phyloP scores from a whole-genome alignment of 1,139 yeast species.

The Geotrichum carabidarum region DNA sequence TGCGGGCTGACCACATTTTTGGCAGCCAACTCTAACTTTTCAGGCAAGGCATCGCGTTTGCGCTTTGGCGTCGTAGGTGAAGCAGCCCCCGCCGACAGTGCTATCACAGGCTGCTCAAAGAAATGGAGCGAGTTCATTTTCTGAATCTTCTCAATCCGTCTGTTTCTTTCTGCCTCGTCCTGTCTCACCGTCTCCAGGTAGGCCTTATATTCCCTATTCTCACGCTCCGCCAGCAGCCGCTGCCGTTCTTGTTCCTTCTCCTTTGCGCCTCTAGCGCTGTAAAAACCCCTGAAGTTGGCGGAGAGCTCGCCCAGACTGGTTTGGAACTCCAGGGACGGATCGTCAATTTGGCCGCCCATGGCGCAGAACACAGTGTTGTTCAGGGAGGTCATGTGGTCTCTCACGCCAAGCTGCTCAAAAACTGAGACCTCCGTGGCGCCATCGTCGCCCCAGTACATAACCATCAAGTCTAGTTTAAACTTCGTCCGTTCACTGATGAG shows the following conservation, averaged over 20 bases:
- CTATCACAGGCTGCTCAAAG: neutral
- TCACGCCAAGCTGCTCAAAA: neutral
- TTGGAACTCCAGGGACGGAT: conserved; percentile 10
- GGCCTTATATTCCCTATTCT: conserved; percentile 7
- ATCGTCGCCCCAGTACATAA: conserved; percentile 21
- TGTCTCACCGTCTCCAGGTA: conserved; percentile 11
- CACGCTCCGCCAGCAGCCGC: conserved; percentile 10
- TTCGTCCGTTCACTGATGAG: conserved; percentile 17
- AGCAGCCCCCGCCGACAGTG: too few species aligned
- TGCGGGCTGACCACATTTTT: neutral
- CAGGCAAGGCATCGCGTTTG: neutral
- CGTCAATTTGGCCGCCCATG: neutral
- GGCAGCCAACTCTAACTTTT: neutral
- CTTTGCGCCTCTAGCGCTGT: conserved; percentile 12
- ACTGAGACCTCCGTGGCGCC: conserved; percentile 3
- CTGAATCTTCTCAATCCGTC: conserved; percentile 4
- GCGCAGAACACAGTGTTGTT: conserved; percentile 8
- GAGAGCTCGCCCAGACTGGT: conserved; percentile 10
- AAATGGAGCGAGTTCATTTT: conserved; percentile 9
- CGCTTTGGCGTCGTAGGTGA: neutral
- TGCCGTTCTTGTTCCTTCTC: conserved; percentile 8
- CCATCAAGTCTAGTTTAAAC: conserved; percentile 20
- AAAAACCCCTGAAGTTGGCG: conserved; percentile 11
- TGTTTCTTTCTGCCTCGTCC: conserved; percentile 6
- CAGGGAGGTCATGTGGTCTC: conserved; percentile 2